Evolutionary conservation across 1,284 basidiomycete species (phyloP).

Genomic region (Tilletia horrida): DNA sequence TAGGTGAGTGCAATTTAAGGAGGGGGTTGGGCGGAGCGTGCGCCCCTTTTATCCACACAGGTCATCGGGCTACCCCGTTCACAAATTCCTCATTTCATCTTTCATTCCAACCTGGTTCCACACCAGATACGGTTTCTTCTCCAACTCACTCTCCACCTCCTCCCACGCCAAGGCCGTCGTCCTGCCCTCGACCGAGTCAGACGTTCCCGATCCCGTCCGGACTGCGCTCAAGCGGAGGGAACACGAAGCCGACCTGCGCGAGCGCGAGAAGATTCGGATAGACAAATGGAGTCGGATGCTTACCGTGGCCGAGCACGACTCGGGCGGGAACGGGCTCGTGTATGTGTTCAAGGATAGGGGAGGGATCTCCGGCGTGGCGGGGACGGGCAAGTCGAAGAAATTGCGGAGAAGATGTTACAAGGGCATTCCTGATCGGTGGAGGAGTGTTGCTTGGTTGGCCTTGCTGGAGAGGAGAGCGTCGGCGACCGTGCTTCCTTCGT

Average conservation of each 20-base stretch:
- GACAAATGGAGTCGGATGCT: conserved; percentile 45
- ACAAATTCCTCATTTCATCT: neutral
- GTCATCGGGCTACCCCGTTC: neutral
- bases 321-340: conserved; percentile 29
- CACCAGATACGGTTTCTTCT: conserved; percentile 24
- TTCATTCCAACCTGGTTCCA: neutral
- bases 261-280: conserved; percentile 33
- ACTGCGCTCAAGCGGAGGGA: conserved; percentile 1
- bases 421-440: conserved; percentile 93
- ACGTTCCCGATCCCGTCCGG: neutral
- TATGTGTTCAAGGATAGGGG: conserved; percentile 17
- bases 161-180: conserved; percentile 11
- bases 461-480: conserved; percentile 56
- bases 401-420: conserved; percentile 76
- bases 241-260: conserved; percentile 17
- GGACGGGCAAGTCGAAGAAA: conserved; percentile 44
- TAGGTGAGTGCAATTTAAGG: conserved; percentile 31
- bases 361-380: conserved; percentile 25
- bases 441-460: conserved; percentile 84
- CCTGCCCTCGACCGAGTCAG: neutral
- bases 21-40: too few species aligned
- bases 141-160: conserved; percentile 9
- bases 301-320: conserved; percentile 30
- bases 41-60: neutral
- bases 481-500: too few species aligned